phyloP scores from a whole-genome alignment of 1,139 yeast genomes.

The Dujonia santamariae region DNA sequence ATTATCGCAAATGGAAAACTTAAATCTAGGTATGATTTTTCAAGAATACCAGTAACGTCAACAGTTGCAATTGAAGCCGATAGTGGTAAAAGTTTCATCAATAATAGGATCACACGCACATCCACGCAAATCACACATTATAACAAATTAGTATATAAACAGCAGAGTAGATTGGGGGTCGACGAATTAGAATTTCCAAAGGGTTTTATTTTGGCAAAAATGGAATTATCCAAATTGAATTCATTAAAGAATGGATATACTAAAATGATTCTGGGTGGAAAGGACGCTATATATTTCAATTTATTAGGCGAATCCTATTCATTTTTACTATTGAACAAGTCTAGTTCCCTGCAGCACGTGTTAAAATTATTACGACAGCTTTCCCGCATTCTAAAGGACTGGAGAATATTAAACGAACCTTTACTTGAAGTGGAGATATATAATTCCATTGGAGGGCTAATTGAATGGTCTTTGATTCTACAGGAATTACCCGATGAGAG shows the following conservation, averaged over 20 bases:
- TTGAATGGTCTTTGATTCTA: constrained; percentile 31
- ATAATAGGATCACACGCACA: too few relatives aligned
- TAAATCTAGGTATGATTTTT: constrained; percentile 19
- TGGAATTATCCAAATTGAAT: constrained; percentile 20
- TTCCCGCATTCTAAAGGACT: constrained; percentile 13
- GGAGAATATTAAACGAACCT: constrained; percentile 5
- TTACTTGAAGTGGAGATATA: constrained; percentile 14
- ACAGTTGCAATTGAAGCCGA: constrained; percentile 41
- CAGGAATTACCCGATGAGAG: constrained; percentile 24
- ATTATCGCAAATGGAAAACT: constrained; percentile 12
- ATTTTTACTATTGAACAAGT: constrained; percentile 25
- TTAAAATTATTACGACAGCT: constrained; percentile 17
- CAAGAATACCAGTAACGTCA: constrained; percentile 27
- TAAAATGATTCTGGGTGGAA: constrained; percentile 10
- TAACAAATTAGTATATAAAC: too few relatives aligned
- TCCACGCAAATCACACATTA: too few relatives aligned
- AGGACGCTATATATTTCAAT: constrained; percentile 18
- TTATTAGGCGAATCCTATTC: constrained; percentile 20
- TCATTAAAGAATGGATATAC: constrained; percentile 23
- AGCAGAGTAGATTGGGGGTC: too few relatives aligned
- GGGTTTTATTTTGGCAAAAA: constrained; percentile 14
- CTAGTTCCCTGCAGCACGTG: constrained; percentile 16
- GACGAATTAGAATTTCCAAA: constrained; percentile 12
- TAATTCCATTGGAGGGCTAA: constrained; percentile 19
- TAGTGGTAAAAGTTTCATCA: constrained; percentile 19